A percentile compares a stretch with the other conserved stretches of the same genome.
phyloP scores from a whole-genome alignment of 805 yeast species.

The Candida koratica region DNA sequence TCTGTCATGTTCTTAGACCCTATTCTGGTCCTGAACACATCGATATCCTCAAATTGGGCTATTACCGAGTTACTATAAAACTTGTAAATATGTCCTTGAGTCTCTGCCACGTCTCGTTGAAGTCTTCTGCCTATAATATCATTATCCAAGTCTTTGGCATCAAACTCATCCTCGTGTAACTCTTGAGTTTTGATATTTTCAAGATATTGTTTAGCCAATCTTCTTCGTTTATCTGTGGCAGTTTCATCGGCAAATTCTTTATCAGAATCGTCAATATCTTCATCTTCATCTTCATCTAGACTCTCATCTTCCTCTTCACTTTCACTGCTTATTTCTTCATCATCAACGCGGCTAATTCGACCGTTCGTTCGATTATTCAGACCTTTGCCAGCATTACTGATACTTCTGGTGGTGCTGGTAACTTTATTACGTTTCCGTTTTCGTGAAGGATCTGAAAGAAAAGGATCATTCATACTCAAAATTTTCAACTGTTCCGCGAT shows the following conservation, averaged over 20 bases:
- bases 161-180: slow-evolving; percentile 46
- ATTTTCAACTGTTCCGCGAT: slow-evolving; percentile 13
- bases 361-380: background rate
- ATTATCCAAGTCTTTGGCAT: slow-evolving; percentile 86
- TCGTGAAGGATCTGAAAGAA: slow-evolving; percentile 57
- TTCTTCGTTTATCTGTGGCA: slow-evolving; percentile 89
- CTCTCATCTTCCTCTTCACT: slow-evolving; percentile 48
- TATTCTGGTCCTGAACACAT: slow-evolving; percentile 49
- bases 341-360: slow-evolving; percentile 16
- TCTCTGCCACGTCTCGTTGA: slow-evolving; percentile 85
- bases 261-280: slow-evolving; percentile 49
- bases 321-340: slow-evolving; percentile 56
- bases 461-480: slow-evolving; percentile 52
- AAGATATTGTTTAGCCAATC: slow-evolving; percentile 89
- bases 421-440: slow-evolving; percentile 41
- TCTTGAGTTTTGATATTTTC: slow-evolving; percentile 59
- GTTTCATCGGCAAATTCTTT: slow-evolving; percentile 73
- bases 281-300: slow-evolving; percentile 36
- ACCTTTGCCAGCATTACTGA: background rate
- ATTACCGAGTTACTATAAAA: slow-evolving; percentile 52
- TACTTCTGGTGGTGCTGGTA: slow-evolving; percentile 19
- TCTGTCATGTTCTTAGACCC: slow-evolving; percentile 57
- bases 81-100: slow-evolving; percentile 77
- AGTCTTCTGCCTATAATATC: slow-evolving; percentile 80
- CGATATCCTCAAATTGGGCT: slow-evolving; percentile 29